Evolutionary conservation across 306 rosid genomes (phyloP), one percentile per base, ranked within the genome.

Genomic region (Cucumis hystrix): DNA sequence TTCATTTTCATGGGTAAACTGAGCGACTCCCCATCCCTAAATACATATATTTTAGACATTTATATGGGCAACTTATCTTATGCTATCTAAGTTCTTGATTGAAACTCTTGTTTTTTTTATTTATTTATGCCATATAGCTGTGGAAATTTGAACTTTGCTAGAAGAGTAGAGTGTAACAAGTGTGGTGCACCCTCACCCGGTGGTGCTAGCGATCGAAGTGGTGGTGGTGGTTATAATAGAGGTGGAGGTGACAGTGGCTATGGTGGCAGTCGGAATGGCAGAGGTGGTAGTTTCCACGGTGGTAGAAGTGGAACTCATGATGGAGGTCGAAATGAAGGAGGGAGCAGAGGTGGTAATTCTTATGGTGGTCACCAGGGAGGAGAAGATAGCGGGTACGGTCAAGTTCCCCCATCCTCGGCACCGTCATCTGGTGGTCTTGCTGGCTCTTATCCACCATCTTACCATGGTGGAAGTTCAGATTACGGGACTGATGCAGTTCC

Each of bases 131-230:
- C 40, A 58, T 83, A 56, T 85, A 96, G 99, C 79, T 96, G 99
- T 86, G 99, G 92, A 71, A 96, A 96, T 81, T 13, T 87, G 87
- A 96, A 96, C 84, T 96, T 96, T 84, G 97, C 97, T 14, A 96
- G 98, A 86, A 89, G 99, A 83, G 83, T 77, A 58, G 99, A 96
- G 85, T 96, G 99, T 84, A 96, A 96, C 86, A 96, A 96, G 87
- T 96, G 99, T 30, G 96, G 97, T 54, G 55, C 99, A 56, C 99
- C 98, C 41, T 82, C 92, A 64, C 98, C 98, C 43, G 75, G 87
- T 37, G 91, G 92, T 58, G 85, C 69, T 61, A 87, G 81, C 17
- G 95, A 79, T 57, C 56, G 87, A 4, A 80, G 87, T 13, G 87
- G 89, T 3, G 83, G 89, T 2, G 76, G 87, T 1, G 77, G 88